Base-by-base conservation (phyloP, 495 filamentous ascomycete genomes). In the Hamigera avellanea region DNA sequence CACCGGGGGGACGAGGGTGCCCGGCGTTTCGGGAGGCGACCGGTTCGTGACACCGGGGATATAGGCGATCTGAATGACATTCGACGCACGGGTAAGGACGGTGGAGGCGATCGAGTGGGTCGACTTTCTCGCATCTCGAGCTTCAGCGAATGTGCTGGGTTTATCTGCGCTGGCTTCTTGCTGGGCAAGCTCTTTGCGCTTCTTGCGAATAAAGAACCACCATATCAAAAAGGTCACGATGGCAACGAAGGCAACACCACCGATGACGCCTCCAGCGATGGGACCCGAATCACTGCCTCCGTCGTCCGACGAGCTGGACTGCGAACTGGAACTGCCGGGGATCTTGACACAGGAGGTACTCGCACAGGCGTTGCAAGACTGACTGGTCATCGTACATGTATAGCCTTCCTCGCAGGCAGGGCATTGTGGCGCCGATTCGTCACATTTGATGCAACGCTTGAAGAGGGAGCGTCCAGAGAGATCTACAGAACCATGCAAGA, bases 31-130 rank as follows among this genome's bases (percentile, higher is more conserved):
- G 8, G 83, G 82, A 1, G 81, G 76, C 3, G 87, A 86, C 32
- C 91, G 74, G 61, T 95, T 95, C 37, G 87, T 96, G 52, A 96
- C 88, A 31, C 91, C 91, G 33, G 91, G 91, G 45, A 98, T 95
- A 57, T 95, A 98, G 30, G 93, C 91, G 56, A 98, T 98, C 61
- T 96, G 91, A 42, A 98, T 98, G 53, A 98, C 85, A 62, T 98
- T 96, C 41, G 89, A 95, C 30, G 91, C 91, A 32, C 91, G 80
- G 5, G 91, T 96, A 37, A 94, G 76, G 36, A 95, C 85, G 33
- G 89, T 95, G 8, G 88, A 95, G 12, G 93, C 91, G 49, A 96
- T 86, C 26, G 88, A 95, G 43, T 78, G 73, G 36, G 85, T 81
- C 3, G 89, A 94, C 48, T 93, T 86, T 25, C 88, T 85, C 17